Evolutionary conservation across 495 filamentous ascomycete species (phyloP).

Genomic region (Trichoderma asperelloides): DNA sequence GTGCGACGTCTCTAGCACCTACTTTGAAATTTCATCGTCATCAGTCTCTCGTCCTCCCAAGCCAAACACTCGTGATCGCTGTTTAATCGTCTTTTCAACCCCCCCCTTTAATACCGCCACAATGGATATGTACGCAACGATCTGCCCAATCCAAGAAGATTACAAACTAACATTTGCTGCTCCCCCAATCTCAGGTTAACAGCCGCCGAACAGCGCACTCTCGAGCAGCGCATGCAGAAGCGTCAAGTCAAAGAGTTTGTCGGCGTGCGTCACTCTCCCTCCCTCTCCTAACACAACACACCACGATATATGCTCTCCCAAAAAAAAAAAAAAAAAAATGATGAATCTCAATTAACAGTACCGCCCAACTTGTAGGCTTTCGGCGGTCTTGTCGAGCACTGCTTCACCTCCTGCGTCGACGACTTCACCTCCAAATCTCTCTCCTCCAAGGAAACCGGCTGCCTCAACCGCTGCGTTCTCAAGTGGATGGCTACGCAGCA

Average conservation of each 20-base stretch:
- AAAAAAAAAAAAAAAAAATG: neutral
- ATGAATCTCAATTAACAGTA: neutral
- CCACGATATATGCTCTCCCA: constrained; percentile 3
- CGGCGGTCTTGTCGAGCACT: constrained; percentile 86
- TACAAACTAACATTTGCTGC: neutral
- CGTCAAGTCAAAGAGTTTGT: constrained; percentile 99
- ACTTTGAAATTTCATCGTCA: constrained; percentile 5
- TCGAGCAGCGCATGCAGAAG: constrained; percentile 83
- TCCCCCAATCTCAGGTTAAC: constrained; percentile 46
- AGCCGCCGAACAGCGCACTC: constrained; percentile 77
- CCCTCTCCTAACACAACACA: neutral
- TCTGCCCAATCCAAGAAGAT: neutral
- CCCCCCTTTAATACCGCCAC: neutral
- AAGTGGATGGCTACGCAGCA: constrained; percentile 87
- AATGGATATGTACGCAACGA: constrained; percentile 13
- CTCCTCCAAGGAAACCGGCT: constrained; percentile 73
- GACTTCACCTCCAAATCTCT: constrained; percentile 98
- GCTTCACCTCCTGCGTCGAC: constrained; percentile 94
- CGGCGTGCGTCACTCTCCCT: constrained; percentile 51
- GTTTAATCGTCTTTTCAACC: neutral
- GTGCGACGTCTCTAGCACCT: neutral
- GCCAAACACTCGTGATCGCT: neutral
- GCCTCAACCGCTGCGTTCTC: constrained; percentile 86
- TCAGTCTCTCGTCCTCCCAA: neutral
- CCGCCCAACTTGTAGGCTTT: constrained; percentile 59